Evolutionary conservation across 306 rosid genomes (phyloP).

Genomic region (Fragaria iinumae): DNA sequence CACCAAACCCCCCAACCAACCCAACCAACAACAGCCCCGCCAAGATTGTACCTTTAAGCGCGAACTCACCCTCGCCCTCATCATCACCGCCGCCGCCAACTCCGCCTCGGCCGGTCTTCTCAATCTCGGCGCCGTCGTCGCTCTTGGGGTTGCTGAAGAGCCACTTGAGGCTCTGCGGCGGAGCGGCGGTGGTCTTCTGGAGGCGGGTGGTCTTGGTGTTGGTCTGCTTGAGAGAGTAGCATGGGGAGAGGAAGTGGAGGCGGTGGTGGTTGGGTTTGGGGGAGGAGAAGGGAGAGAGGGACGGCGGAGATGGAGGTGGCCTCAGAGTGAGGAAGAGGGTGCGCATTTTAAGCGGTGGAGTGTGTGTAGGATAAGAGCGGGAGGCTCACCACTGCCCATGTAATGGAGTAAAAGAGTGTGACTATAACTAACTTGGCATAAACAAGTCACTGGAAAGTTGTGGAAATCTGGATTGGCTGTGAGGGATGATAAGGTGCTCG

Average conservation of each 20-base stretch:
- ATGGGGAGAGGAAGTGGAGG: constrained; percentile 56
- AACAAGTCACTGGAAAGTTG: background rate
- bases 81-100: no score
- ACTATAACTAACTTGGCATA: no score
- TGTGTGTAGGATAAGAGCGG: constrained; percentile 21
- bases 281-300: constrained; percentile 44
- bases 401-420: background rate
- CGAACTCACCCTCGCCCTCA: no score
- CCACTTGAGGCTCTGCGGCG: no score
- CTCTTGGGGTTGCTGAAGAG: background rate
- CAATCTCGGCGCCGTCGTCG: no score
- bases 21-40: no score
- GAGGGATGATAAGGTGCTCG: background rate
- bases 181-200: constrained; percentile 4
- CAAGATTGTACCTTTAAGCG: no score
- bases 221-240: constrained; percentile 77
- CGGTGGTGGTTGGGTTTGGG: constrained; percentile 51
- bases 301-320: constrained; percentile 38
- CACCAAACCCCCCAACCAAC: no score
- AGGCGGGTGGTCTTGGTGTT: constrained; percentile 34
- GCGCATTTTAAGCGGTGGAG: constrained; percentile 53
- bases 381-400: constrained; percentile 25
- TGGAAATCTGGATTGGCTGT: background rate
- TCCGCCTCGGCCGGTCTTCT: no score
- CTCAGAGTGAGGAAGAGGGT: constrained; percentile 35